Conservation (phyloP, 306 rosid species). For the Argentina anserina region DNA sequence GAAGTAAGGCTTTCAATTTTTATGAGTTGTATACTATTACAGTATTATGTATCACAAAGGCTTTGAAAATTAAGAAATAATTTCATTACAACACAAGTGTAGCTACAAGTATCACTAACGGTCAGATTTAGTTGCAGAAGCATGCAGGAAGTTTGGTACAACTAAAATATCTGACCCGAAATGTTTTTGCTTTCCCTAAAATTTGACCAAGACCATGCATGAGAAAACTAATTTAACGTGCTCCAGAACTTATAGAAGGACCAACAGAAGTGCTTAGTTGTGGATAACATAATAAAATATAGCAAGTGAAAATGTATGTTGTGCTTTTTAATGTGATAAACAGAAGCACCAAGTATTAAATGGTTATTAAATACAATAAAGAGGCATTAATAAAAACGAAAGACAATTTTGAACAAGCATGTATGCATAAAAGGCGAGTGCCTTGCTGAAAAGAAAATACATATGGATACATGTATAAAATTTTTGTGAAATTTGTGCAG, state of each 20-base stretch:
- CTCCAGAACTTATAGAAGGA: neutral
- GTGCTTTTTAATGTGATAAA: neutral
- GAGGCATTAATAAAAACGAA: neutral
- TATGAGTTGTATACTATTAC: neutral
- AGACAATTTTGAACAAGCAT: neutral
- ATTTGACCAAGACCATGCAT: neutral
- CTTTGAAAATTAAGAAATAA: neutral
- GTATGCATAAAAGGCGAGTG: neutral
- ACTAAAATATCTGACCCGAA: neutral
- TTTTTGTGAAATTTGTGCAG: neutral
- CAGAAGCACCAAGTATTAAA: neutral
- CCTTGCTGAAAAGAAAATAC: neutral
- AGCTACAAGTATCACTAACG: neutral
- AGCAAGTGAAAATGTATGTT: neutral
- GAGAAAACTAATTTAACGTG: neutral
- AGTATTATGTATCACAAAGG: neutral
- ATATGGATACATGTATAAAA: neutral
- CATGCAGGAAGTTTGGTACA: neutral
- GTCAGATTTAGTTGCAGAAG: neutral
- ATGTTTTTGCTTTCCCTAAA: neutral
- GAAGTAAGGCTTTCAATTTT: constrained; percentile 21
- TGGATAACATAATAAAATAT: neutral
- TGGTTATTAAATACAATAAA: no score
- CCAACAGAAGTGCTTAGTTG: neutral
- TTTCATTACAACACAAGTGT: neutral